Percentiles rank a stretch among this genome's conserved stretches.
Conservation (phyloP, 2,329 filamentous ascomycete species). For the Fusarium solani-melongenae region DNA sequence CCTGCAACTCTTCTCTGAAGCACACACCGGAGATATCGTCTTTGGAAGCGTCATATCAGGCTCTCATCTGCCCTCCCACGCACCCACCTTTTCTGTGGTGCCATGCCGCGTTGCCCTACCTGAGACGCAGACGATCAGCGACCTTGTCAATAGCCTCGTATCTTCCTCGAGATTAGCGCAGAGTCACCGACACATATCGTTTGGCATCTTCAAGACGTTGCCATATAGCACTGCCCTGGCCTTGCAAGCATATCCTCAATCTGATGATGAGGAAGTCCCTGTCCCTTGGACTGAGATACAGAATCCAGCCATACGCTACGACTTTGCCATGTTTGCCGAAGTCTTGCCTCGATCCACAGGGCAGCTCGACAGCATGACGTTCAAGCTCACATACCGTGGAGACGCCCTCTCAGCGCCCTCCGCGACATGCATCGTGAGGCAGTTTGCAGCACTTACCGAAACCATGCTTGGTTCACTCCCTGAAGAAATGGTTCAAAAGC, state of each 20-base stretch:
- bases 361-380: neutral
- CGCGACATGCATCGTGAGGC: constrained; percentile 2
- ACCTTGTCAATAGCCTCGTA: neutral
- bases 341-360: constrained; percentile 2
- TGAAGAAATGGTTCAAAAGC: neutral
- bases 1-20: constrained; percentile 3
- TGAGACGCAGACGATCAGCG: neutral
- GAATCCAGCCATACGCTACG: constrained; percentile 24
- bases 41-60: constrained; percentile 24
- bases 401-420: constrained; percentile 10
- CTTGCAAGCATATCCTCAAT: constrained; percentile 7
- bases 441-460: neutral
- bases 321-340: constrained; percentile 24
- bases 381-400: constrained; percentile 19
- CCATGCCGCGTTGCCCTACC: constrained; percentile 10
- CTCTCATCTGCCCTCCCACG: neutral
- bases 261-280: neutral
- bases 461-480: neutral
- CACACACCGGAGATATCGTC: neutral
- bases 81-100: constrained; percentile 21
- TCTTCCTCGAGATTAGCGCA: constrained; percentile 3
- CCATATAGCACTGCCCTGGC: constrained; percentile 25
- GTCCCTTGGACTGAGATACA: constrained; percentile 3
- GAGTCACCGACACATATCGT: constrained; percentile 2
- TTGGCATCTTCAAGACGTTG: constrained; percentile 20